Evolutionary conservation across 2,329 filamentous ascomycete species (phyloP).

Genomic region (Fusarium euwallaceae): DNA sequence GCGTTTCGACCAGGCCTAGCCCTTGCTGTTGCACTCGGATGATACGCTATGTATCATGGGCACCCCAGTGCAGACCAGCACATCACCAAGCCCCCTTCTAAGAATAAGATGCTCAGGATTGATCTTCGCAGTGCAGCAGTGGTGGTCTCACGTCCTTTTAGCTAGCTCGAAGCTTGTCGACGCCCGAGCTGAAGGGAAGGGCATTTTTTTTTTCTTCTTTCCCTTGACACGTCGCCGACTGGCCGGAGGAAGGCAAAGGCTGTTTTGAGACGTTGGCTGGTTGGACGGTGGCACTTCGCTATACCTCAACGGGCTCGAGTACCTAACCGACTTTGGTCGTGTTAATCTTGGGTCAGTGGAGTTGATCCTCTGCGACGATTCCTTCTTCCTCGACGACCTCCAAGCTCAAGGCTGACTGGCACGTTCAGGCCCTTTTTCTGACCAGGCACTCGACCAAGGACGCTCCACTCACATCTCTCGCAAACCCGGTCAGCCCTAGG

Average conservation of each 20-base stretch:
- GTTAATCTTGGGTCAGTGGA: conserved; percentile 27
- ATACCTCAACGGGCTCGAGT: background rate
- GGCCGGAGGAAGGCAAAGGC: conserved; percentile 11
- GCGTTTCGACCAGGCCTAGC: background rate
- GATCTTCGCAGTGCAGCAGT: conserved; percentile 18
- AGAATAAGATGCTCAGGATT: conserved; percentile 25
- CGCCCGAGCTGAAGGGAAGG: conserved; percentile 22
- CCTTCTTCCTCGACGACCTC: background rate
- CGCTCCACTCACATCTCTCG: conserved; percentile 20
- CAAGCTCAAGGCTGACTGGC: conserved; percentile 34
- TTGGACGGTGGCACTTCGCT: background rate
- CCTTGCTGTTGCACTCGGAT: background rate
- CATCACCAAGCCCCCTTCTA: conserved; percentile 11
- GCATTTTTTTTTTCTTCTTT: background rate
- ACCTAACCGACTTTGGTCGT: conserved; percentile 28
- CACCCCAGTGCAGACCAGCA: background rate
- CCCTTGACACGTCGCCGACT: conserved; percentile 3
- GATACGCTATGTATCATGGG: conserved; percentile 1
- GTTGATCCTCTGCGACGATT: conserved; percentile 21
- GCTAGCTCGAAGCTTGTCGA: conserved; percentile 31
- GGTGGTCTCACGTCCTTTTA: conserved; percentile 24
- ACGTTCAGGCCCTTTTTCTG: conserved; percentile 9
- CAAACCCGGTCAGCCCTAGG: conserved; percentile 45
- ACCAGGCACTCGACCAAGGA: background rate
- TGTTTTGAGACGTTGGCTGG: conserved; percentile 22